Conservation (phyloP, 2,329 filamentous ascomycete genomes). For the Trichophyton verrucosum region DNA sequence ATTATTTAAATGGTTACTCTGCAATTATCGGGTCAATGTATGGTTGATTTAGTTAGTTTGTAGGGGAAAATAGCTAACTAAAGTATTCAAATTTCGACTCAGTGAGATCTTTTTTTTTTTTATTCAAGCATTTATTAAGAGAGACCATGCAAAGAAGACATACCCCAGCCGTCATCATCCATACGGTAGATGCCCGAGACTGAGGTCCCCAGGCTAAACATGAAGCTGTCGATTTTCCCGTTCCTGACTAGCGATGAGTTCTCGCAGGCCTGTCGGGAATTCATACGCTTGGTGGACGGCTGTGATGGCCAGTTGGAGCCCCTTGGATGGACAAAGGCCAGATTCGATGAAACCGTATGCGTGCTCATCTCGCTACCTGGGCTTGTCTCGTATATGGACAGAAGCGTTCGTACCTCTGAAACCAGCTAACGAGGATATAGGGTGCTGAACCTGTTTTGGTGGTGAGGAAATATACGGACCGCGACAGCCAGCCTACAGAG, state of each 20-base stretch:
- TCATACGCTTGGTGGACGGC: slow-evolving; percentile 1
- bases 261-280: slow-evolving; percentile 4
- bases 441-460: slow-evolving; percentile 3
- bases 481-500: background rate
- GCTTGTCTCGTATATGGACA: background rate
- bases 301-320: background rate
- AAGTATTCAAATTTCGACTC: background rate
- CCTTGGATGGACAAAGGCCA: slow-evolving; percentile 5
- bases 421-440: slow-evolving; percentile 4
- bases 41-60: background rate
- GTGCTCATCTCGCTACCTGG: background rate
- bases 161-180: background rate
- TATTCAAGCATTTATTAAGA: background rate
- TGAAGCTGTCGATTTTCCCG: slow-evolving; percentile 7
- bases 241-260: slow-evolving; percentile 8
- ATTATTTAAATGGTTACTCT: too few relatives aligned
- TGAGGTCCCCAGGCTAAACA: background rate
- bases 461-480: slow-evolving; percentile 2
- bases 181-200: background rate
- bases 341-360: slow-evolving; percentile 7
- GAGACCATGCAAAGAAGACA: too few relatives aligned
- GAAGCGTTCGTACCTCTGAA: background rate
- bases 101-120: background rate
- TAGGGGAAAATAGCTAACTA: too few relatives aligned
- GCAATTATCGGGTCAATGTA: background rate